Percentiles rank a stretch among this genome's conserved stretches.
Evolutionary conservation across 1,139 yeast species (phyloP).

Genomic region (Geotrichum klebahnii): DNA sequence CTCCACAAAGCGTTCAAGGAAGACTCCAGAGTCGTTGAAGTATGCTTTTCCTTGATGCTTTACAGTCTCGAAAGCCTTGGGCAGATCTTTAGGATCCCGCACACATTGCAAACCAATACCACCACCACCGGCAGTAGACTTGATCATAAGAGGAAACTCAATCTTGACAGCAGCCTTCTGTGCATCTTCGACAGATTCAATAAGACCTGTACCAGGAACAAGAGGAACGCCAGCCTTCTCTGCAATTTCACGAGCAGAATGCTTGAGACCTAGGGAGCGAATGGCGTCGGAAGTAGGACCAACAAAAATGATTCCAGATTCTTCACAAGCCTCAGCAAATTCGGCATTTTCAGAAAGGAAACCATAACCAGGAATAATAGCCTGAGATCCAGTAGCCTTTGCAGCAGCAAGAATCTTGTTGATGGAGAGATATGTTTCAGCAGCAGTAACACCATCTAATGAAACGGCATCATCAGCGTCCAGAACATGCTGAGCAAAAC

Average conservation of each 20-base stretch:
- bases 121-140: conserved; percentile 98
- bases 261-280: conserved; percentile 84
- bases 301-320: conserved; percentile 82
- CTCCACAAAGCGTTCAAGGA: conserved; percentile 88
- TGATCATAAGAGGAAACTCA: conserved; percentile 91
- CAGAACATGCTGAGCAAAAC: conserved; percentile 78
- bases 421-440: conserved; percentile 81
- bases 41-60: conserved; percentile 90
- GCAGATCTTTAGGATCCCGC: conserved; percentile 72
- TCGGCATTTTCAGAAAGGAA: conserved; percentile 95
- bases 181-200: conserved; percentile 69
- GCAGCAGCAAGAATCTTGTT: conserved; percentile 86
- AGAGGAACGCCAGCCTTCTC: conserved; percentile 83
- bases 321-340: conserved; percentile 79
- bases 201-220: conserved; percentile 89
- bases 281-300: conserved; percentile 95
- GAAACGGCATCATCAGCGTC: conserved; percentile 79
- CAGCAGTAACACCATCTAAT: conserved; percentile 75
- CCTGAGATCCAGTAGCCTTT: conserved; percentile 76
- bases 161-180: conserved; percentile 67
- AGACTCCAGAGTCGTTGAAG: conserved; percentile 93
- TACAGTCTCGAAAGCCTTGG: conserved; percentile 79
- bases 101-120: conserved; percentile 96
- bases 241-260: conserved; percentile 93
- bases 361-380: conserved; percentile 96